Base-by-base conservation (phyloP, 306 rosid genomes). In the Psophocarpus tetragonolobus region DNA sequence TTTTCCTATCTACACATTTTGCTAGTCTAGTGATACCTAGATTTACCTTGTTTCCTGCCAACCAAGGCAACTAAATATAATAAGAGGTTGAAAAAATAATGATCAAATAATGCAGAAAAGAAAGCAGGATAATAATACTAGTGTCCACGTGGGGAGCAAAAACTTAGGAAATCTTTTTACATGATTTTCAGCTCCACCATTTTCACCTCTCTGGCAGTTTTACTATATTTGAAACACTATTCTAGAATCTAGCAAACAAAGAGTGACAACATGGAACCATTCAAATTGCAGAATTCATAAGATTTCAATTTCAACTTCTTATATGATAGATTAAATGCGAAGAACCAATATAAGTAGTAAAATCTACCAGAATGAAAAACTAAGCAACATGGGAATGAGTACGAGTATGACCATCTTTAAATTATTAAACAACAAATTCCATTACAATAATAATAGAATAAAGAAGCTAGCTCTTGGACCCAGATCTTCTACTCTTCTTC, bases 401-500 rank as follows among this genome's bases (percentile, higher is more conserved):
- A 79, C 27, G 65, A 27, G 65, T 27, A 27, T 78, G 90, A 82
- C 56, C 41, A 84, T 69, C 57, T 78, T 73, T 83, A 83, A 80
- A 80, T 80, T 81, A 84, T 83, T 80, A 83, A 83, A 90, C 84
- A 85, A 77, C 50, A 51, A 81, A 74, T 57, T 72, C 64, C 56
- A 78, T 75, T 82, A 86, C 81, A 85, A 80, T 82, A 86, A 84
- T 83, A 83, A 78, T 81, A 87, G 76, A 83, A 80, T 80, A 87
- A 86, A 85, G 86, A 84, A 87, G 78, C 54, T 53, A 48, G 92
- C 83, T 80, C 84, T 87, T 83, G 88, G 93, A 92, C 88, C 91
- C 87, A 95, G 86, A 87, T 83, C 89, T 85, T 90, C 87, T 75
- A 67, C 85, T 69, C 90, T 87, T 69, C 83, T 87, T 80, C 75